Evolutionary conservation across 2,329 filamentous ascomycete species (phyloP).

Genomic region (Dendrostoma leiphaemia): DNA sequence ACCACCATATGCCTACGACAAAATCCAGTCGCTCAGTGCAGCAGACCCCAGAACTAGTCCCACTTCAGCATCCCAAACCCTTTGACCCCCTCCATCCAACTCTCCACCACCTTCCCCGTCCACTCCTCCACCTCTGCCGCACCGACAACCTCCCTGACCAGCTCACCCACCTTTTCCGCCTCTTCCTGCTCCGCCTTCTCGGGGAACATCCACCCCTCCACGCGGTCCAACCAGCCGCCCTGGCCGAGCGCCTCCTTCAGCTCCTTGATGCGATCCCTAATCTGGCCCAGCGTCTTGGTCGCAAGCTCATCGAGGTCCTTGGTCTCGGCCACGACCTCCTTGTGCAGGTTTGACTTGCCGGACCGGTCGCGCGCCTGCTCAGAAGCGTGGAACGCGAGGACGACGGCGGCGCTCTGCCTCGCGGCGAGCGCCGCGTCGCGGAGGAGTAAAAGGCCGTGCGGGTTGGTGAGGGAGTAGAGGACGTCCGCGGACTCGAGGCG

Average conservation of each 20-base stretch:
- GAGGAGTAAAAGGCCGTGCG: constrained; percentile 36
- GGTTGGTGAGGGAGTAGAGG: constrained; percentile 29
- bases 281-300: constrained; percentile 23
- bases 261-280: constrained; percentile 31
- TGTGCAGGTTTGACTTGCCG: constrained; percentile 30
- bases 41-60: constrained; percentile 27
- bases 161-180: constrained; percentile 22
- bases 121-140: constrained; percentile 31
- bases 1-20: background rate
- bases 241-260: constrained; percentile 29
- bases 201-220: constrained; percentile 32
- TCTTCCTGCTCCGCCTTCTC: constrained; percentile 16
- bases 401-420: constrained; percentile 30
- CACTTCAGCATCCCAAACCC: constrained; percentile 35
- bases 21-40: background rate
- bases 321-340: constrained; percentile 32
- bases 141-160: constrained; percentile 28
- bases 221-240: constrained; percentile 36
- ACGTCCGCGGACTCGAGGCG: constrained; percentile 12
- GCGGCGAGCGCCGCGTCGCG: constrained; percentile 34
- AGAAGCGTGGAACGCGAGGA: constrained; percentile 30
- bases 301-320: constrained; percentile 29
- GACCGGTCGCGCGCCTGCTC: constrained; percentile 31
- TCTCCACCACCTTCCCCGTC: constrained; percentile 33
- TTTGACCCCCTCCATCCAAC: constrained; percentile 37